Base-by-base conservation (phyloP, 1,284 basidiomycete genomes). In the Cutaneotrichosporon spelunceum region DNA sequence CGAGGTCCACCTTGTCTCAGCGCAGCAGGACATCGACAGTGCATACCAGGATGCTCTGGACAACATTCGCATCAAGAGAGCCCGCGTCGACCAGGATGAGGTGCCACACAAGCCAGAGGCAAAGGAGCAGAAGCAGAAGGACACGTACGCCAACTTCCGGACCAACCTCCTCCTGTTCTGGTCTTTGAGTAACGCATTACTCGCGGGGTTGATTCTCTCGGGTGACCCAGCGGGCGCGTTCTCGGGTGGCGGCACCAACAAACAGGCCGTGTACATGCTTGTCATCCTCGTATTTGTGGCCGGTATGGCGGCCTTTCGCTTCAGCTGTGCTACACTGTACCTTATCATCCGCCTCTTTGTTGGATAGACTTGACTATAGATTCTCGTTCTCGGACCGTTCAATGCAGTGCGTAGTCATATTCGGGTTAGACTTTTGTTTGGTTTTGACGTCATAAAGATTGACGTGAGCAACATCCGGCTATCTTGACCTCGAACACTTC, bases 11-110 rank as follows among this genome's bases (percentile, higher is more conserved):
- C 84, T 97, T 69, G 85, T 90, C 3, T 87, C 90, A 0, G 90
- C 90, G 57, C 88, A 90, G 59, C 88, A 89, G 3, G 93, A 95
- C 74, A 87, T 91, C 61, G 91, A 97, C 72, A 85, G 84, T 47
- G 86, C 91, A 24, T 99, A 98, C 74, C 89, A 93, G 74, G 90
- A 94, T 68, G 88, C 93, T 0, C 82, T 97, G 44, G 83, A 86
- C 62, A 92, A 93, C 72, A 82, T 98, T 47, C 66, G 77, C 6
- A 63, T 77, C 53, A 78, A 78, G 60, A 66, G 75, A 23, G 70
- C 71, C 7, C 61, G 71, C 33, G 70, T 73, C 29, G 72, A 74
- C 48, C 63, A 57, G 5, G 68, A 67, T 2, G 72, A 73, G 45
- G 39, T 62, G 21, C 63, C 67, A 66, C 83, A 39, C 84, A 90